Evolutionary conservation across 2,329 filamentous ascomycete species (phyloP), one percentile per base, ranked within the genome.

Genomic region (Hymenoscyphus linearis): DNA sequence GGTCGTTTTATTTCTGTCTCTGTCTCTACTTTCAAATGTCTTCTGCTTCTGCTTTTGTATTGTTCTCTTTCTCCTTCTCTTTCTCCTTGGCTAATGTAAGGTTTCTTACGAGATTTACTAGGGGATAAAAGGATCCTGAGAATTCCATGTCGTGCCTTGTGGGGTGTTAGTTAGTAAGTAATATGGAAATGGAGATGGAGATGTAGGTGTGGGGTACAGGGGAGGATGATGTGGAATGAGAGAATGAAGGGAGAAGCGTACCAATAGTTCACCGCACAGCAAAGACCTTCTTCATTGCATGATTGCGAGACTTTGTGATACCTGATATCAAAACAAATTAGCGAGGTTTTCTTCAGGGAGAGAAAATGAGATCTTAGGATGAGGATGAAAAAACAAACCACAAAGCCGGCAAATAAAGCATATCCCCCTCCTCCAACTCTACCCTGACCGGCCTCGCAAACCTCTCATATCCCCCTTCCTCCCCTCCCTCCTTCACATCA

Each of bases 211-310:
- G 10, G 25, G n/a, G 5, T 9, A 4, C 1, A 37, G 26, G 9
- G 4, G 22, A 22, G 18, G 1, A 26, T 9, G 9, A 26, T 3
- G 3, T 6, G 50, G 10, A 4, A 34, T 12, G 2, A n/a, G n/a
- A n/a, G n/a, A n/a, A n/a, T n/a, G 50, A n/a, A 3, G n/a, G 25
- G 22, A n/a, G 18, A 59, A 35, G 35, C 77, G 70, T 74, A 88
- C 88, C 90, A 95, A 73, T 93, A 93, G 69, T 95, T 95, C 40
- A 92, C 85, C 1, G 90, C 89, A 60, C 89, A 85, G 50, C 89
- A 91, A 35, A 93, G 84, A 0, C 86, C 87, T 64, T 92, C 88
- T 0, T 83, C 77, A 0, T 80, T 80, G 65, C 84, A 86, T 2
- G 82, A 85, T 71, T 95, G 90, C 6, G 83, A 85, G 4, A 95